phyloP scores from a whole-genome alignment of 352 stramenopile species.

The Phytophthora boehmeriae region DNA sequence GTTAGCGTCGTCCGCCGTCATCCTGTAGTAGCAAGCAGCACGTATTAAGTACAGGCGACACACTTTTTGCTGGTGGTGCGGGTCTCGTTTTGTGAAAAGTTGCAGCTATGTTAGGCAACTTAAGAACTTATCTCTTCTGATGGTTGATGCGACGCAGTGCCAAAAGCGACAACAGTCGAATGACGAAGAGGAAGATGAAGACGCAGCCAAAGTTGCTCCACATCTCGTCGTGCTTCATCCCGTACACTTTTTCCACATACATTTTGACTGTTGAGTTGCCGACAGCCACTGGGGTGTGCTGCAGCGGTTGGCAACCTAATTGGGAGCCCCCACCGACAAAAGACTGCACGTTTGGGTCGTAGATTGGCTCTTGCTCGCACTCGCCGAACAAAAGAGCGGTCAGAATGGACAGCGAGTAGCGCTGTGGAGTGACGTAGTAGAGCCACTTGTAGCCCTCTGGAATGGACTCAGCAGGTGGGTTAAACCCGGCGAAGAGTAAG shows the following conservation, averaged over 20 bases:
- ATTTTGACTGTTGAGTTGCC: conserved; percentile 34
- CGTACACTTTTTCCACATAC: conserved; percentile 44
- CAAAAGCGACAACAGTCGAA: conserved; percentile 26
- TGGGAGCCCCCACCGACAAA: conserved; percentile 12
- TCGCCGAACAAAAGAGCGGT: background rate
- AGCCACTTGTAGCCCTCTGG: background rate
- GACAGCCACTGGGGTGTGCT: conserved; percentile 6
- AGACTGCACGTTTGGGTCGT: conserved; percentile 13
- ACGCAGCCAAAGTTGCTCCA: conserved; percentile 40
- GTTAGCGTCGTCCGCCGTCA: conserved; percentile 4
- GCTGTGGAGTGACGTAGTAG: background rate
- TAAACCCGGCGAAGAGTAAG: background rate
- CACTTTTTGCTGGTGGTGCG: background rate
- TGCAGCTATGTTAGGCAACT: background rate
- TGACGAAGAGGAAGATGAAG: conserved; percentile 33
- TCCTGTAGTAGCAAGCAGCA: too few species aligned
- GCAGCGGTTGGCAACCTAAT: conserved; percentile 7
- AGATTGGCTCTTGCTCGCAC: conserved; percentile 14
- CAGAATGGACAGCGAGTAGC: background rate
- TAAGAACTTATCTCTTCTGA: conserved; percentile 18
- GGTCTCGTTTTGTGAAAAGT: conserved; percentile 2
- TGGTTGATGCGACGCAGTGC: conserved; percentile 18
- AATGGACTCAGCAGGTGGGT: background rate
- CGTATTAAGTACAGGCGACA: too few species aligned
- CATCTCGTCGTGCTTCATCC: conserved; percentile 46